Base-by-base conservation (phyloP, 2,329 filamentous ascomycete genomes). In the Aspergillus calidoustus region DNA sequence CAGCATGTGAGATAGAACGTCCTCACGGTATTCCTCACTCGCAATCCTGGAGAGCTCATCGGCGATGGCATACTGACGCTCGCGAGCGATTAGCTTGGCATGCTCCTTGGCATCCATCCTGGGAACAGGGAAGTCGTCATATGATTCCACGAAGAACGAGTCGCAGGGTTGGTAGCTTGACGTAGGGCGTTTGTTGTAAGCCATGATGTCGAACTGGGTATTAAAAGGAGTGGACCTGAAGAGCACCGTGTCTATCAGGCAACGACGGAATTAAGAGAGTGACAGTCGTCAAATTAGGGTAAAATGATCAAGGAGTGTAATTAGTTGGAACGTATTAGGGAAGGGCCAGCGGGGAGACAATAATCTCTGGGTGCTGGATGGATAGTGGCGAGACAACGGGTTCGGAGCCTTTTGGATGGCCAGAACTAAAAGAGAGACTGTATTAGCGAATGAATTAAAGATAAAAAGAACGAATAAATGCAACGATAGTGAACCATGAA, bases 1-100 rank as follows among this genome's bases (percentile, higher is more conserved):
- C 76, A 92, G 87, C 91, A 97, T 95, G 81, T 98, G 94, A 74
- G 90, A 86, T 81, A 98, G 88, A 76, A 97, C 90, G 76, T 98
- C 94, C 77, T 97, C 92, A 70, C 96, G 87, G 76, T 98, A 97
- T 80, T 97, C 93, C 59, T 96, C 92, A 64, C 88, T 89, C 54
- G 93, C 92, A 69, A 91, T 82, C 69, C 89, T 88, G 50, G 93
- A 97, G 68, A 98, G 86, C 76, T 98, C 92, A 74, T 93, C 91
- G 64, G 90, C 93, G 70, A 98, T 90, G 68, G 90, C 89, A 74
- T 94, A 91, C 79, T 97, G 94, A 72, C 89, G 88, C 80, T 94
- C 88, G 74, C 91, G 88, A 63, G 91, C 90, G 70, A 95, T 82
- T 73, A 92, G 86, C 78, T 90, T 92, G 69, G 89, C 87, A 64